A percentile compares a stretch with the other conserved stretches of the same genome.
phyloP scores from a whole-genome alignment of 495 filamentous ascomycete genomes.

The Talaromyces trachyspermus region DNA sequence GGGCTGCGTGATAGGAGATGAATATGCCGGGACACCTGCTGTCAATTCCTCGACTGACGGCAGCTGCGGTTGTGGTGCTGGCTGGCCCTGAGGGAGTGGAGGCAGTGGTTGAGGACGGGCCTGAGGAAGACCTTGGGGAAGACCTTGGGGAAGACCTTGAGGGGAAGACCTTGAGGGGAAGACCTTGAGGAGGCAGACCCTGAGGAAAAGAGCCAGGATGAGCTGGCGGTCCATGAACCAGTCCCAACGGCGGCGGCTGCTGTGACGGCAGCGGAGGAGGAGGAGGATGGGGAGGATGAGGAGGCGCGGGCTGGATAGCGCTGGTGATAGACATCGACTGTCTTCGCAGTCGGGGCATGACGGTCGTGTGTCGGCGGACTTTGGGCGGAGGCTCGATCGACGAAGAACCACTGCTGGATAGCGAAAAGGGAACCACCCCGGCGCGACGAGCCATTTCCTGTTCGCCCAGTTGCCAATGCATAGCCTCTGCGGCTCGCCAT shows the following conservation, averaged over 20 bases:
- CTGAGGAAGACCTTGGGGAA: not conserved
- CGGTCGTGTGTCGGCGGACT: conserved; percentile 37
- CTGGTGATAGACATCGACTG: conserved; percentile 6
- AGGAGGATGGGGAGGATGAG: not conserved
- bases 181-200: no score
- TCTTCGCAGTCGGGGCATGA: conserved; percentile 35
- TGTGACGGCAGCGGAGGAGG: no score
- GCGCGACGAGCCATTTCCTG: conserved; percentile 85
- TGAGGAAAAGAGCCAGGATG: no score
- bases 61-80: conserved; percentile 29
- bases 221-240: no score
- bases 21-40: conserved; percentile 40
- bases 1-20: conserved; percentile 29
- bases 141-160: no score
- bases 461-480: conserved; percentile 97
- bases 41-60: conserved; percentile 40
- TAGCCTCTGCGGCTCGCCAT: conserved; percentile 91
- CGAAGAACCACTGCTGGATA: conserved; percentile 53
- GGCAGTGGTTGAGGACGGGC: not conserved
- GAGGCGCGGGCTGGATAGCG: conserved; percentile 3
- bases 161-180: no score
- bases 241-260: no score
- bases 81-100: conserved; percentile 5
- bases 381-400: conserved; percentile 46
- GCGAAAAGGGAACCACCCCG: conserved; percentile 72